These are phyloP conservation scores for Ascochyta koolunga DNA, from an alignment of 2,329 filamentous ascomycete genomes.

Conservation along the genomic window DNA sequence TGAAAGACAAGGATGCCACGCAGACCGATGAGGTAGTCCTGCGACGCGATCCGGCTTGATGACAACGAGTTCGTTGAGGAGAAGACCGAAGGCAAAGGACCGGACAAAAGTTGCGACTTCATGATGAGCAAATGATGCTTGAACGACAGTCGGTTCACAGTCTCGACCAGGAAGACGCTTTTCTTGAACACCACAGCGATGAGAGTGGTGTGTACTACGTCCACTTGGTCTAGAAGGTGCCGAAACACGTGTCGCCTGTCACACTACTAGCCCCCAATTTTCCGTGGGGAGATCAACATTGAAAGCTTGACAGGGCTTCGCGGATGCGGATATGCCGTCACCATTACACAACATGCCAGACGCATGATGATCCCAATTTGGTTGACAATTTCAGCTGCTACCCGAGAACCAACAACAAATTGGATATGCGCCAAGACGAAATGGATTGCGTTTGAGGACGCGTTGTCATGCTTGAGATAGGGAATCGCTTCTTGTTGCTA, in stretches of 20 bases:
- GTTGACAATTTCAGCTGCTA: constrained; percentile 8
- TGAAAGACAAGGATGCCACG: constrained; percentile 53
- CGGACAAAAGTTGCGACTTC: constrained; percentile 23
- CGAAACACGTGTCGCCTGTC: constrained; percentile 5
- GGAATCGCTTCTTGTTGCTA: neutral
- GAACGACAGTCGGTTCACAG: neutral
- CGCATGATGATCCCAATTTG: constrained; percentile 5
- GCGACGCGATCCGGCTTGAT: constrained; percentile 22
- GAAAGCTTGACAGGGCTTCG: constrained; percentile 13
- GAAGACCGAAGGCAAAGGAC: constrained; percentile 22
- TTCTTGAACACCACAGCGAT: constrained; percentile 5
- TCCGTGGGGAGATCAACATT: constrained; percentile 26
- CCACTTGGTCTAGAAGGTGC: constrained; percentile 4
- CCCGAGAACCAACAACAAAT: constrained; percentile 6
- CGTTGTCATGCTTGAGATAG: constrained; percentile 7
- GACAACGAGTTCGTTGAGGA: constrained; percentile 16
- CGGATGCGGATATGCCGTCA: neutral
- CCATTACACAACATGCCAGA: constrained; percentile 2
- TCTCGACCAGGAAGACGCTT: neutral
- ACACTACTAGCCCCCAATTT: constrained; percentile 1
- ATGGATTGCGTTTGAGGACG: neutral
- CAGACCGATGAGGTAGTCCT: constrained; percentile 52
- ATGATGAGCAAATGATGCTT: constrained; percentile 17
- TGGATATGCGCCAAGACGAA: constrained; percentile 13
- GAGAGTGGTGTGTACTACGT: constrained; percentile 1